phyloP scores from a whole-genome alignment of 2,329 filamentous ascomycete species.

The Paracoccidioides brasiliensis region DNA sequence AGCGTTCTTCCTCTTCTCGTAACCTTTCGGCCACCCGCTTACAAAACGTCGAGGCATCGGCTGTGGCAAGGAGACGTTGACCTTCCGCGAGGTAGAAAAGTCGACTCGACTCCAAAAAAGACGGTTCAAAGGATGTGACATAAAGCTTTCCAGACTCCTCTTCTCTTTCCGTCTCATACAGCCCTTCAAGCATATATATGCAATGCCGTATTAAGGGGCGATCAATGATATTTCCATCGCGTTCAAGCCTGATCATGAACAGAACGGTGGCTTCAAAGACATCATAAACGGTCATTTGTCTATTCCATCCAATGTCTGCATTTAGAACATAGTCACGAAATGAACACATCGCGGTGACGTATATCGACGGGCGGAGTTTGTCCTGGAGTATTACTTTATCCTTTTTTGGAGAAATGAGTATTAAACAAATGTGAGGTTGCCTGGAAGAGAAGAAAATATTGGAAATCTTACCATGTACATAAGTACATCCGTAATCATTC shows the following conservation, averaged over 20 bases:
- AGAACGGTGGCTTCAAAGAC: slow-evolving; percentile 72
- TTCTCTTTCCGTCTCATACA: slow-evolving; percentile 73
- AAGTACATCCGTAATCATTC: slow-evolving; percentile 89
- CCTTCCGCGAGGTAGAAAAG: slow-evolving; percentile 68
- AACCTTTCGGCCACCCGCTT: slow-evolving; percentile 61
- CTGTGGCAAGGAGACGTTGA: slow-evolving; percentile 57
- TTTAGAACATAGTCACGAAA: slow-evolving; percentile 78
- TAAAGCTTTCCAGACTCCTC: slow-evolving; percentile 72
- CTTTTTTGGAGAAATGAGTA: slow-evolving; percentile 23
- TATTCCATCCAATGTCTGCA: slow-evolving; percentile 37
- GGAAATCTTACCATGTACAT: slow-evolving; percentile 66
- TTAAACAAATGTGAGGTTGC: background rate
- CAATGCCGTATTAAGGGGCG: slow-evolving; percentile 69
- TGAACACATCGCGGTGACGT: slow-evolving; percentile 68
- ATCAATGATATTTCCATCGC: slow-evolving; percentile 80
- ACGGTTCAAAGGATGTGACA: slow-evolving; percentile 64
- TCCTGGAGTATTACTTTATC: slow-evolving; percentile 73
- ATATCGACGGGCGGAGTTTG: slow-evolving; percentile 62
- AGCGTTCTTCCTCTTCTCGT: slow-evolving; percentile 68
- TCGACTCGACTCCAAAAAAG: slow-evolving; percentile 58
- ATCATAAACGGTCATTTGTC: slow-evolving; percentile 46
- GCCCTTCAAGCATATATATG: slow-evolving; percentile 74
- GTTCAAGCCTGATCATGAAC: slow-evolving; percentile 84
- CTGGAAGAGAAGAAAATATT: too few species aligned
- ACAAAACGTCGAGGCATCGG: slow-evolving; percentile 72